Base-by-base conservation (phyloP, 2,329 filamentous ascomycete genomes). In the Ustilaginoidea virens region DNA sequence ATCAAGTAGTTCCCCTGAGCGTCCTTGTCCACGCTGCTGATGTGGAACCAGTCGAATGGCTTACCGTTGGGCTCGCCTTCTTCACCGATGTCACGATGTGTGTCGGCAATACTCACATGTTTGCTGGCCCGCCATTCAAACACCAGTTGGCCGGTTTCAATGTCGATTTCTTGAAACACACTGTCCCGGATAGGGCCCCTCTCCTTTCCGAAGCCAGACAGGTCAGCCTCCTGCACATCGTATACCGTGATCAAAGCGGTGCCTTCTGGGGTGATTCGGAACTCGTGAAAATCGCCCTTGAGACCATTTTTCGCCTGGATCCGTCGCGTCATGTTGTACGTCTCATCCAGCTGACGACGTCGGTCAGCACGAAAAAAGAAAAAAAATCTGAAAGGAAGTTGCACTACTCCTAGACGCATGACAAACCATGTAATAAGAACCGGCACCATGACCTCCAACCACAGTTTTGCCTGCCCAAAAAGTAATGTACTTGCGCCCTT, bases 351-450 rank as follows among this genome's bases (percentile, higher is more conserved):
- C 31, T 36, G n/a, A 8, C 11, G 8, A 10, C 11, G n/a, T 5
- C 12, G 22, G 8, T 27, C 8, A 27, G 25, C 17, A 27, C 22
- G 12, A 27, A 8, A n/a, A n/a, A n/a, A n/a, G n/a, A n/a, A n/a
- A n/a, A n/a, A n/a, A n/a, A n/a, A n/a, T n/a, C n/a, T n/a, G n/a
- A n/a, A n/a, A n/a, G n/a, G n/a, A n/a, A n/a, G n/a, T n/a, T n/a
- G n/a, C n/a, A n/a, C n/a, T n/a, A n/a, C n/a, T n/a, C n/a, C n/a
- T n/a, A n/a, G n/a, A n/a, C n/a, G 6, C 4, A 5, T 14, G 10
- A 18, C 42, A 28, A 33, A 51, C 56, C 60, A 65, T 58, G 37
- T 58, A 56, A 31, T 58, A 55, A 28, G 42, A 39, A 11, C 58
- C 60, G 12, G 52, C 48, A 4, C 61, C 58, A 38, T 61, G 55